phyloP scores from a whole-genome alignment of 2,329 filamentous ascomycete species.

The Thielaviopsis ethacetica region DNA sequence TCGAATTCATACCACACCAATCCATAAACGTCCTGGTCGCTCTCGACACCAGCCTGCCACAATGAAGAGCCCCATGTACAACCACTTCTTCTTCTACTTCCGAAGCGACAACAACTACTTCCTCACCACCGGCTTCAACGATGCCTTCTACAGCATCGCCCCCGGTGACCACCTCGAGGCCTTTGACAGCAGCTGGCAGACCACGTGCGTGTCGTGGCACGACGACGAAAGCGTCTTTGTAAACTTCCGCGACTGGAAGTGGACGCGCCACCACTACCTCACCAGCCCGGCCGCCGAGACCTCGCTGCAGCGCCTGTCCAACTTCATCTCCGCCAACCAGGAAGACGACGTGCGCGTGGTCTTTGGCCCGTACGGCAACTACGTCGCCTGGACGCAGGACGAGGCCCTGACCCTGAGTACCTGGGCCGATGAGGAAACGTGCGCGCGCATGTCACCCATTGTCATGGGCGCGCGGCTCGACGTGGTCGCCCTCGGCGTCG shows the following conservation, averaged over 20 bases:
- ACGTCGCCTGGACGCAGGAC: constrained; percentile 4
- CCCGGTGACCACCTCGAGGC: not conserved
- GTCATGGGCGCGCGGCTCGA: constrained; percentile 5
- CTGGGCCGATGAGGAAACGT: constrained; percentile 1
- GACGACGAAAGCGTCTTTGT: constrained; percentile 1
- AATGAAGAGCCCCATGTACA: not conserved
- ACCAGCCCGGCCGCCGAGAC: constrained; percentile 4
- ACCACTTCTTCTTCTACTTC: constrained; percentile 11
- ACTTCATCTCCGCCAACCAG: constrained; percentile 6
- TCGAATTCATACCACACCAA: not conserved
- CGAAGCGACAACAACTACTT: constrained; percentile 9
- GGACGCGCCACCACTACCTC: constrained; percentile 1
- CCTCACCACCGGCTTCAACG: constrained; percentile 8
- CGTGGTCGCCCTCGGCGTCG: constrained; percentile 6
- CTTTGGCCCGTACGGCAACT: constrained; percentile 6
- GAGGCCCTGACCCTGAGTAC: constrained; percentile 7
- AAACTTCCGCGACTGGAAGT: constrained; percentile 9
- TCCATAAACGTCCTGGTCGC: too few relatives aligned
- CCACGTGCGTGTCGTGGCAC: constrained; percentile 4
- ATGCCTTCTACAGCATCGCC: constrained; percentile 6
- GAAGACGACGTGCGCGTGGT: constrained; percentile 8
- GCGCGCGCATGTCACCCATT: constrained; percentile 7
- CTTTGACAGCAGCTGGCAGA: constrained; percentile 4
- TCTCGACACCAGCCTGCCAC: not conserved
- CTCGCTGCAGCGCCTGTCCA: not conserved